These are phyloP conservation scores for Euphorbia tirucalli DNA, from an alignment of 345 rosid species.

Conservation along the genomic window DNA sequence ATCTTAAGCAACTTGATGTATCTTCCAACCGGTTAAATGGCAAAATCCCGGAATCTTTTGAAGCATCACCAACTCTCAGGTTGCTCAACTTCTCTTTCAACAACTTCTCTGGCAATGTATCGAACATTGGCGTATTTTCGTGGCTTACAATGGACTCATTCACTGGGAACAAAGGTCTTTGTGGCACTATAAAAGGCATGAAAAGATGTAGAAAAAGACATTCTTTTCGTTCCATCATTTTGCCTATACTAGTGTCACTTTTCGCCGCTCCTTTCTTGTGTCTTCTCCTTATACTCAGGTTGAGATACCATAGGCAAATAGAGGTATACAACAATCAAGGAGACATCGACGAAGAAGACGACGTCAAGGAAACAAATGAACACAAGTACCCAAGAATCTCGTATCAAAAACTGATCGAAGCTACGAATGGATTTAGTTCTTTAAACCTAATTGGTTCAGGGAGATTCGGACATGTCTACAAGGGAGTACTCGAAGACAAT, in stretches of 20 bases:
- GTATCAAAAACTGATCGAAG: conserved; percentile 60
- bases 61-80: conserved; percentile 59
- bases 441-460: conserved; percentile 83
- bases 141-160: conserved; percentile 60
- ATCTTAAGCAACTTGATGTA: conserved; percentile 60
- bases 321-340: conserved; percentile 32
- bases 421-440: conserved; percentile 70
- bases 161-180: conserved; percentile 59
- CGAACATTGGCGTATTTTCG: conserved; percentile 61
- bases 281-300: conserved; percentile 38
- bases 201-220: conserved; percentile 49
- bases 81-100: conserved; percentile 74
- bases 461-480: conserved; percentile 76
- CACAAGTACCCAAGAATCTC: conserved; percentile 63
- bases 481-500: conserved; percentile 71
- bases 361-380: conserved; percentile 47
- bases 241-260: conserved; percentile 55
- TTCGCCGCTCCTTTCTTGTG: conserved; percentile 48
- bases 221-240: conserved; percentile 33
- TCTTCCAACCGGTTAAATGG: conserved; percentile 66
- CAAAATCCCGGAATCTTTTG: conserved; percentile 54
- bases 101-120: conserved; percentile 58
- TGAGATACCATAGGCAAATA: conserved; percentile 42
- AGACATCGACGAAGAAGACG: conserved; percentile 46
- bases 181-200: conserved; percentile 80